These are phyloP conservation scores for Prinsepia uniflora DNA, from an alignment of 306 rosid species.

Conservation along the genomic window DNA sequence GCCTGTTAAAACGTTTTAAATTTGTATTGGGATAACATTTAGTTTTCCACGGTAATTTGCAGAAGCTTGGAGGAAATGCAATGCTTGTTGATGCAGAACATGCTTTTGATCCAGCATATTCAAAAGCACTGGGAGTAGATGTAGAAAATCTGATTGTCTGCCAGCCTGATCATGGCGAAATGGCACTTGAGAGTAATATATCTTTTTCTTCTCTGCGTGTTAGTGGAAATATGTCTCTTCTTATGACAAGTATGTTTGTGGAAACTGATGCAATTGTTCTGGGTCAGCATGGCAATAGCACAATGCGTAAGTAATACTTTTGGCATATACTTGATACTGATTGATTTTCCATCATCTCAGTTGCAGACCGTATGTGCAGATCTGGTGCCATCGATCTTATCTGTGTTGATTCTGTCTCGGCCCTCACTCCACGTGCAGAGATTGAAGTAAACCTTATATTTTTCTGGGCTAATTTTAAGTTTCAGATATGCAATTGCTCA, in stretches of 20 bases:
- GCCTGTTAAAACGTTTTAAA: neutral
- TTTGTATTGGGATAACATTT: constrained; percentile 21
- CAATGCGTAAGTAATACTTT: constrained; percentile 1
- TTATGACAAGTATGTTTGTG: constrained; percentile 13
- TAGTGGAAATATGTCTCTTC: neutral
- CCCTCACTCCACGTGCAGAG: constrained; percentile 98
- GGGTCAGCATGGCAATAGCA: constrained; percentile 16
- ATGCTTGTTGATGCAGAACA: constrained; percentile 99
- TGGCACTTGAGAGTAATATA: constrained; percentile 95
- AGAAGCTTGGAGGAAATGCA: constrained; percentile 97
- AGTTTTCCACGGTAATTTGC: constrained; percentile 36
- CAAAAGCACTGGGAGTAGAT: constrained; percentile 95
- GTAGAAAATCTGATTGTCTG: constrained; percentile 92
- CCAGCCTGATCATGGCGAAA: constrained; percentile 99
- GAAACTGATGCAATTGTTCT: constrained; percentile 20
- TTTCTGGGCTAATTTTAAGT: constrained; percentile 2
- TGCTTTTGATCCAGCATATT: constrained; percentile 97
- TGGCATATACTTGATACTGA: constrained; percentile 22
- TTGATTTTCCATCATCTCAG: constrained; percentile 42
- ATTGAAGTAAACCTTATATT: constrained; percentile 57
- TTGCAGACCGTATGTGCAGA: constrained; percentile 99
- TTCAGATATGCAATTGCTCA: constrained; percentile 12
- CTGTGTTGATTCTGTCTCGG: constrained; percentile 96
- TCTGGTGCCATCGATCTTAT: constrained; percentile 97
- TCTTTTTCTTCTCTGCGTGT: constrained; percentile 19